Evolutionary conservation across 2,329 filamentous ascomycete genomes (phyloP).

Genomic region (Verticillium zaregamsianum): DNA sequence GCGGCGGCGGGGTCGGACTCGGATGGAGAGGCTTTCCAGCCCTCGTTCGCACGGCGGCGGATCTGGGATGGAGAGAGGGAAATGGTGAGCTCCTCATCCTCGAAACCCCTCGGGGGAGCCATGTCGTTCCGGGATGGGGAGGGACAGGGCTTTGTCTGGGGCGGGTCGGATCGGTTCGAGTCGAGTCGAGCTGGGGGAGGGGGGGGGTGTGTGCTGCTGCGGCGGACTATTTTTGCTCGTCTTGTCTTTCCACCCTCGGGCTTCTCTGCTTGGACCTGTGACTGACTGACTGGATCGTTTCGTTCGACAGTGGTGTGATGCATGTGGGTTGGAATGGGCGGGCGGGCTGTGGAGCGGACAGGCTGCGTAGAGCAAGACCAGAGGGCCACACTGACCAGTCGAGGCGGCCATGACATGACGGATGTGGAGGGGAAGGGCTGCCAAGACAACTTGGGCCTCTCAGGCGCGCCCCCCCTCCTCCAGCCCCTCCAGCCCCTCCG

Average conservation of each 20-base stretch:
- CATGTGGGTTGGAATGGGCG: neutral
- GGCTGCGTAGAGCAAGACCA: neutral
- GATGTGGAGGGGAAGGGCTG: neutral
- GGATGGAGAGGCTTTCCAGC: constrained; percentile 13
- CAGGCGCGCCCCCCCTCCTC: neutral
- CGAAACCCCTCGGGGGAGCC: constrained; percentile 53
- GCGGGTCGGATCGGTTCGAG: constrained; percentile 1
- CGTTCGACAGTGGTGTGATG: neutral
- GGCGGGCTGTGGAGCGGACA: neutral
- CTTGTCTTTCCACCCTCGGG: neutral
- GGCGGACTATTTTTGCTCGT: neutral
- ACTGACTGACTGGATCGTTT: neutral
- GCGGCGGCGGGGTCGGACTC: constrained; percentile 23
- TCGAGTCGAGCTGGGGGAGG: neutral
- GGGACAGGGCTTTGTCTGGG: neutral
- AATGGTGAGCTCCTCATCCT: constrained; percentile 77
- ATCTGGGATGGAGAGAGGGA: constrained; percentile 53
- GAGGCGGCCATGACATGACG: neutral
- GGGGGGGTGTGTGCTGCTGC: neutral
- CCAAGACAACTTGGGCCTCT: neutral
- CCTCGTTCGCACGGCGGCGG: constrained; percentile 43
- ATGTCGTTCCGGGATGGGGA: constrained; percentile 26
- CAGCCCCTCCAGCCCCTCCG: neutral
- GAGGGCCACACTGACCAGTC: neutral
- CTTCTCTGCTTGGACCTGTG: neutral